Base-by-base conservation (phyloP, 106 monocot genomes). In the Xerophyta viscosa region DNA sequence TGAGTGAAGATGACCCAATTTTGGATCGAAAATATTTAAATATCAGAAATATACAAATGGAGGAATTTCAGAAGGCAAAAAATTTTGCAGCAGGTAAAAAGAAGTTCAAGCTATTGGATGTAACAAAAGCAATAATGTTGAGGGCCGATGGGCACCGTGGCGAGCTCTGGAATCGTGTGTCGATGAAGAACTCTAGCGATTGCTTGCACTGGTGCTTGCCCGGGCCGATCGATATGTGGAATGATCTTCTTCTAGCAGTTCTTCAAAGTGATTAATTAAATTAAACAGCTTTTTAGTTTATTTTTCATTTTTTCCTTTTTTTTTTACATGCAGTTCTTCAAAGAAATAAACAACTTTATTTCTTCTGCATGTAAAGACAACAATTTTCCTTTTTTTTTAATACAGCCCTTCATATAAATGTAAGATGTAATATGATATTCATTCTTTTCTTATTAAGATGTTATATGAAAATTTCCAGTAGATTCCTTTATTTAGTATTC, bases 61-160 rank as follows among this genome's bases (percentile, higher is more conserved):
- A 82, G 33, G 81, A 82, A 66, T 17, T 82, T 11, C 48, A 23
- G 37, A 71, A 53, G 29, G 46, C 48, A 4, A 66, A 31, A 50
- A 6, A 41, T 6, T 27, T 6, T 6, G 33, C 5, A 36, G 5
- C 33, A 50, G 13, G 22, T 25, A 70, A 56, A 39, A 60, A 56
- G 41, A 83, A 84, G 41, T 84, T 89, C 24, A 73, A 73, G 67
- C 21, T 37, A 2, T 10, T 63, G 37, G 70, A 71, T 41, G 56
- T 71, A 19, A 71, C 63, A 2, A 56, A 19, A 62, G 48, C 41
- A 4, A 71, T 71, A 62, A 12, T 48, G 37, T n/a, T 9, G 54
- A 63, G 70, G 37, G 62, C 37, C 3, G 70, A 70, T 41, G 62
- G 62, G 6, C 62, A 70, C 30, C 70, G 61, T 10, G 70, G 54